Evolutionary conservation across 2,329 filamentous ascomycete genomes (phyloP).

Genomic region (Annulohypoxylon truncatum): DNA sequence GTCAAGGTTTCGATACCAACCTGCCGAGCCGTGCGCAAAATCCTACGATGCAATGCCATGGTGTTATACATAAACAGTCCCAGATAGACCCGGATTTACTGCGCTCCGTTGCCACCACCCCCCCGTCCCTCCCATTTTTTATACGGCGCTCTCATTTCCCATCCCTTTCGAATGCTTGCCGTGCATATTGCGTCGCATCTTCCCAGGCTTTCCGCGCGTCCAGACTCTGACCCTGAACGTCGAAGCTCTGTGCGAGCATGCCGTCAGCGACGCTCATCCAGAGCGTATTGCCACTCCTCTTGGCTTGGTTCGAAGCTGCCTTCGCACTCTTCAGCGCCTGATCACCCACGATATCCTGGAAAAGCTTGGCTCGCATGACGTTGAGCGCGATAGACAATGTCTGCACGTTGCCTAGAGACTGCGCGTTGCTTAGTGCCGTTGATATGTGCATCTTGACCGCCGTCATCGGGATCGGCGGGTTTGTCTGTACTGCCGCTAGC

Average conservation of each 20-base stretch:
- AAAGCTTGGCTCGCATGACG: conserved; percentile 86
- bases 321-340: conserved; percentile 81
- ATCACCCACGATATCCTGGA: conserved; percentile 82
- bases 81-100: conserved; percentile 31
- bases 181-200: conserved; percentile 45
- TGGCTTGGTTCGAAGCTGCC: conserved; percentile 75
- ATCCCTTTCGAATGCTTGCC: conserved; percentile 44
- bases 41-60: conserved; percentile 39
- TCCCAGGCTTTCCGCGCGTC: conserved; percentile 62
- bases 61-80: conserved; percentile 41
- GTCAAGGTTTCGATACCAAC: conserved; percentile 12
- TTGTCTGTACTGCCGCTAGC: conserved; percentile 72
- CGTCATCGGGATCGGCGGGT: conserved; percentile 74
- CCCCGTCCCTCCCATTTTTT: not conserved
- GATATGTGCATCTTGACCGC: conserved; percentile 84
- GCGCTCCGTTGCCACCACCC: conserved; percentile 10
- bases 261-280: conserved; percentile 86
- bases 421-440: conserved; percentile 75
- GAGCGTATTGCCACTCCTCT: conserved; percentile 75
- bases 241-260: conserved; percentile 80
- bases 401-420: conserved; percentile 77
- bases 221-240: conserved; percentile 73
- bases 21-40: conserved; percentile 29
- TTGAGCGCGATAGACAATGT: conserved; percentile 85
- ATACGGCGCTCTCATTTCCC: conserved; percentile 26